A percentile compares a stretch with the other conserved stretches of the same genome.
Conservation (phyloP, 352 stramenopile species). For the Globisporangium splendens region DNA sequence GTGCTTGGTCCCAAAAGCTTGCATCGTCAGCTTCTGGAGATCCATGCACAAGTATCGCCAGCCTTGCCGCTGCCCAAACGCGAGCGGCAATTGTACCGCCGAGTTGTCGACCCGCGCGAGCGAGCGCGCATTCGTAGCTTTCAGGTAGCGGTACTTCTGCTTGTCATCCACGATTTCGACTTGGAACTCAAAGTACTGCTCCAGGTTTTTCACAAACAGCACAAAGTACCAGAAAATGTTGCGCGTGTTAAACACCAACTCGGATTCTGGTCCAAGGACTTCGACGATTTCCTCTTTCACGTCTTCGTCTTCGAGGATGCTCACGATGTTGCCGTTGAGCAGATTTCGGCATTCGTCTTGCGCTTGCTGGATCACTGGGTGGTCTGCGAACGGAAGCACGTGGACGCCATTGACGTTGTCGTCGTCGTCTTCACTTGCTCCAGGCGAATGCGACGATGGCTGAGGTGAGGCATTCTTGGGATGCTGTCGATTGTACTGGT, state of each 20-base stretch:
- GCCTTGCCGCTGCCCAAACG: constrained; percentile 32
- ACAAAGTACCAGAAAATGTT: constrained; percentile 82
- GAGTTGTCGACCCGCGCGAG: constrained; percentile 52
- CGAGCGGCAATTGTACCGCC: constrained; percentile 59
- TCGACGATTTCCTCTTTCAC: constrained; percentile 82
- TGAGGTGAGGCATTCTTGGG: background rate
- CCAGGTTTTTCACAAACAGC: constrained; percentile 80
- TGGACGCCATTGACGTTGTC: constrained; percentile 16
- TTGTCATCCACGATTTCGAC: constrained; percentile 68
- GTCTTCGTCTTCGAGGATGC: constrained; percentile 63
- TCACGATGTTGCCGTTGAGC: constrained; percentile 64
- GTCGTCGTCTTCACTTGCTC: background rate
- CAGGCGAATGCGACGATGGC: background rate
- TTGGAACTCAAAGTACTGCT: constrained; percentile 68
- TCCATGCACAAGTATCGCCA: constrained; percentile 81
- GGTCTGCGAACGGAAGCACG: constrained; percentile 41
- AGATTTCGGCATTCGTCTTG: constrained; percentile 61
- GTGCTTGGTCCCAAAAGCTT: constrained; percentile 72
- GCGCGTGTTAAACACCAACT: constrained; percentile 60
- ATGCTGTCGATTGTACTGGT: constrained; percentile 2
- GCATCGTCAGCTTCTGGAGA: constrained; percentile 56
- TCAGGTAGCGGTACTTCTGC: constrained; percentile 59
- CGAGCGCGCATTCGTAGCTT: constrained; percentile 65
- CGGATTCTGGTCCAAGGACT: constrained; percentile 55
- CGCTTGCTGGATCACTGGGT: constrained; percentile 46